Evolutionary conservation across 2,329 filamentous ascomycete genomes (phyloP).

Genomic region (Simplicillium aogashimaense): DNA sequence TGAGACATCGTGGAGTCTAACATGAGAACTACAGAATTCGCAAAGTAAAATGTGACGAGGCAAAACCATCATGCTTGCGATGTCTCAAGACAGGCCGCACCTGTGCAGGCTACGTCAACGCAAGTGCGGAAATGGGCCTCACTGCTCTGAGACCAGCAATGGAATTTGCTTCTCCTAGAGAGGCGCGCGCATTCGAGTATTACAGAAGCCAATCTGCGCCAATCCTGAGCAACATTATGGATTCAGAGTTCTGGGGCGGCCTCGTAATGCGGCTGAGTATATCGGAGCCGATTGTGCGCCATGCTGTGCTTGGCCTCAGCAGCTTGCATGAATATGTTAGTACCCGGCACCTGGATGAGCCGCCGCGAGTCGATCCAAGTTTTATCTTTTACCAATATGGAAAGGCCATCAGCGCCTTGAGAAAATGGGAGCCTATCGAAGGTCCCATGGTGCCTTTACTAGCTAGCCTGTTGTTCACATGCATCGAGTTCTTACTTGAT

Average conservation of each 20-base stretch:
- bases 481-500: conserved; percentile 43
- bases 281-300: conserved; percentile 33
- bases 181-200: conserved; percentile 19
- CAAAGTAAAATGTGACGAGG: conserved; percentile 48
- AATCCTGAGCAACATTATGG: conserved; percentile 31
- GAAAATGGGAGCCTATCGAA: conserved; percentile 22
- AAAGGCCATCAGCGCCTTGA: conserved; percentile 32
- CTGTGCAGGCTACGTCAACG: conserved; percentile 42
- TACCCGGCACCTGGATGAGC: conserved; percentile 9
- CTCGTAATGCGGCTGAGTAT: conserved; percentile 34
- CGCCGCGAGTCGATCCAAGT: conserved; percentile 9
- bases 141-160: conserved; percentile 7
- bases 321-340: conserved; percentile 29
- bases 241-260: conserved; percentile 30
- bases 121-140: conserved; percentile 6
- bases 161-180: conserved; percentile 12
- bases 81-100: conserved; percentile 44
- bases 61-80: conserved; percentile 39
- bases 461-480: conserved; percentile 40
- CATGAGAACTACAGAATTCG: conserved; percentile 28
- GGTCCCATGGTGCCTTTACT: conserved; percentile 26
- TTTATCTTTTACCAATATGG: conserved; percentile 30
- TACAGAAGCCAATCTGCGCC: conserved; percentile 25
- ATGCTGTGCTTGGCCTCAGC: conserved; percentile 39
- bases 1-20: neutral